phyloP scores from a whole-genome alignment of 148 eudicot genomes.

The Chenopodium suecicum region DNA sequence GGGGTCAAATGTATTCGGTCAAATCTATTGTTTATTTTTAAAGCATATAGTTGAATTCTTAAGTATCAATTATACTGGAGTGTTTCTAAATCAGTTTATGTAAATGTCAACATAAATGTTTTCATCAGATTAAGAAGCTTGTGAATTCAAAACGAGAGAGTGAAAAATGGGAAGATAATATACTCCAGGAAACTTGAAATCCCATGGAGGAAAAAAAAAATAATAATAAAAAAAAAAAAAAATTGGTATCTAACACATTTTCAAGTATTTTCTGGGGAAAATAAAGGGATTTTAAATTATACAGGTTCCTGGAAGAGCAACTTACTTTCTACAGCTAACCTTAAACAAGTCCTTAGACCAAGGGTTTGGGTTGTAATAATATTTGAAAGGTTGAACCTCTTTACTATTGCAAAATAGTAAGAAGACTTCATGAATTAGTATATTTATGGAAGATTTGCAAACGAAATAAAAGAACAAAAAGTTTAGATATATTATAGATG shows the following conservation, averaged over 20 bases:
- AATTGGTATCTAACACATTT: neutral
- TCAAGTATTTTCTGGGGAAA: neutral
- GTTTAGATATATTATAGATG: too few relatives aligned
- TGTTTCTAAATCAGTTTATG: neutral
- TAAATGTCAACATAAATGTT: neutral
- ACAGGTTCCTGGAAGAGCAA: neutral
- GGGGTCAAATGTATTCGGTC: neutral
- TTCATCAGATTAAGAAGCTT: too few relatives aligned
- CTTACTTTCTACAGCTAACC: neutral
- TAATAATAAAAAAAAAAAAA: too few relatives aligned
- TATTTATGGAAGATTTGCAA: too few relatives aligned
- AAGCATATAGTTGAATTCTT: neutral
- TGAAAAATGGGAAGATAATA: neutral
- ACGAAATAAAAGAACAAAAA: too few relatives aligned
- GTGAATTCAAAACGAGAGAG: too few relatives aligned
- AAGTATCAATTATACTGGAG: neutral
- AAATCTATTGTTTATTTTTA: neutral
- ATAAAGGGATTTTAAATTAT: neutral
- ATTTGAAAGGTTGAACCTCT: too few relatives aligned
- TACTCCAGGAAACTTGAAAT: neutral
- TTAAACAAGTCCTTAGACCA: too few relatives aligned
- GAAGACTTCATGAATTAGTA: too few relatives aligned
- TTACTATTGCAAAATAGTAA: too few relatives aligned
- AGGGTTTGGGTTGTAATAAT: too few relatives aligned
- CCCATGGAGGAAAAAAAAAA: too few relatives aligned